These are phyloP conservation scores for Begonia fuchsioides DNA, from an alignment of 306 rosid genomes.

Conservation along the genomic window DNA sequence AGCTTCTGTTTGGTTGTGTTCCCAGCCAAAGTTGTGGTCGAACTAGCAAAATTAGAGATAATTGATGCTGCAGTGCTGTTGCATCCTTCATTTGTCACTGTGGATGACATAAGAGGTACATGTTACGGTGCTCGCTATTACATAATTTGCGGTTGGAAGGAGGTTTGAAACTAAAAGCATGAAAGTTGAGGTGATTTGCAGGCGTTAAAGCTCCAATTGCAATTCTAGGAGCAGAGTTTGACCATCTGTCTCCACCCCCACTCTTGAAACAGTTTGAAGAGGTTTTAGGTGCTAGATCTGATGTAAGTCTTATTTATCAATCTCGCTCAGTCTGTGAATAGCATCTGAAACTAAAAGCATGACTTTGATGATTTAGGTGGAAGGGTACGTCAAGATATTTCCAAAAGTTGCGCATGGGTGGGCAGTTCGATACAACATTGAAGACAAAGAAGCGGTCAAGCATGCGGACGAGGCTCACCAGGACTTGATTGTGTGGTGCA, in stretches of 20 bases:
- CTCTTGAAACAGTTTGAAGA: conserved; percentile 51
- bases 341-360: neutral
- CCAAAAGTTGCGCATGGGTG: conserved; percentile 54
- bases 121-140: conserved; percentile 1
- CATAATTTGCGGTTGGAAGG: too few relatives aligned
- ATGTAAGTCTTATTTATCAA: conserved; percentile 16
- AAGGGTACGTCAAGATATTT: conserved; percentile 43
- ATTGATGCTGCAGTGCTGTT: conserved; percentile 47
- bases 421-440: conserved; percentile 33
- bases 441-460: conserved; percentile 31
- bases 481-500: conserved; percentile 49
- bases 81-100: conserved; percentile 53
- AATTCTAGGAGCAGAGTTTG: conserved; percentile 52
- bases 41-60: conserved; percentile 28
- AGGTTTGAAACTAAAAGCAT: neutral
- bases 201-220: conserved; percentile 37
- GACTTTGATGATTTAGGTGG: conserved; percentile 17
- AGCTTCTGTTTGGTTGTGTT: neutral
- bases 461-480: conserved; percentile 54
- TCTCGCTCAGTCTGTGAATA: neutral
- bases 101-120: conserved; percentile 59
- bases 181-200: conserved; percentile 13
- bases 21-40: conserved; percentile 63
- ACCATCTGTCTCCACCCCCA: conserved; percentile 29
- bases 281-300: conserved; percentile 32